Conservation (phyloP, 2,329 filamentous ascomycete species). For the Colletotrichum destructivum region DNA sequence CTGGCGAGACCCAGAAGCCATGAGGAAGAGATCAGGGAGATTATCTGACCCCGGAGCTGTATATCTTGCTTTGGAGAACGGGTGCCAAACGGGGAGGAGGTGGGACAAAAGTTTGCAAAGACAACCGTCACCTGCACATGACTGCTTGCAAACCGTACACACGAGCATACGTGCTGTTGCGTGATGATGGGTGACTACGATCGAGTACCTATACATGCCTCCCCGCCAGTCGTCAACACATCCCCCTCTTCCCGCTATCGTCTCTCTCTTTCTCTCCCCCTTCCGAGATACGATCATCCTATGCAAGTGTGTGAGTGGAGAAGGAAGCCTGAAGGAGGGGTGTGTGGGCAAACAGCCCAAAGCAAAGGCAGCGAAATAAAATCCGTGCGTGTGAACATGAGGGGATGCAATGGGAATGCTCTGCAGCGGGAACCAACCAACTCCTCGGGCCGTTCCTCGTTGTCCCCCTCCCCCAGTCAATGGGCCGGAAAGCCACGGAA, state of each 20-base stretch:
- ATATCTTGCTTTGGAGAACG: too few species aligned
- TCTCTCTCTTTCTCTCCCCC: neutral
- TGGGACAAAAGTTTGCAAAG: too few species aligned
- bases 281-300: neutral
- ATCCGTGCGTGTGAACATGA: too few species aligned
- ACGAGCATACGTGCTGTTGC: neutral
- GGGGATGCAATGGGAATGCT: neutral
- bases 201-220: neutral
- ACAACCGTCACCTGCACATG: too few species aligned
- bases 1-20: neutral
- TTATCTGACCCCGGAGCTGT: too few species aligned
- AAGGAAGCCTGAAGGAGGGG: neutral
- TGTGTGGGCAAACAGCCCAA: neutral
- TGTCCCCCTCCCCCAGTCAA: neutral
- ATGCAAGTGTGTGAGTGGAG: neutral
- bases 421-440: constrained; percentile 18
- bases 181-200: neutral
- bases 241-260: neutral
- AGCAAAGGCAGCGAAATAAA: neutral
- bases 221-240: neutral
- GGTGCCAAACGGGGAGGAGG: too few species aligned
- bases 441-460: constrained; percentile 12
- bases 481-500: neutral
- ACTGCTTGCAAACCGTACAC: neutral
- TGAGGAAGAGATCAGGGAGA: neutral